These are phyloP conservation scores for Saccharomycopsis fermentans DNA, from an alignment of 805 yeast genomes.

Conservation along the genomic window DNA sequence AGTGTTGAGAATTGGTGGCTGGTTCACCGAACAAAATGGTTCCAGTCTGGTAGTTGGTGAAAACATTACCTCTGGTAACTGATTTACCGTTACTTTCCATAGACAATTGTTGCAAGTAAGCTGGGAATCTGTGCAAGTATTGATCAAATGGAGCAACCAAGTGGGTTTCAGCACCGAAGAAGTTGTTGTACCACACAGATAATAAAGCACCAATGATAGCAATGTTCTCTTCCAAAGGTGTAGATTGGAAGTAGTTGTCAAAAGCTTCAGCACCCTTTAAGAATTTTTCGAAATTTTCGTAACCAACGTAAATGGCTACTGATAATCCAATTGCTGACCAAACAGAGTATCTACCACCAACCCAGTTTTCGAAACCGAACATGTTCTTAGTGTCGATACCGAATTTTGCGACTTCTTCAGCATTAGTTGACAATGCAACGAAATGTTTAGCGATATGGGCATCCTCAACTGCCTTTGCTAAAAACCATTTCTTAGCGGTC, in stretches of 20 bases:
- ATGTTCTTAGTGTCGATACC: slow-evolving; percentile 97
- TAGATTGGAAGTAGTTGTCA: slow-evolving; percentile 76
- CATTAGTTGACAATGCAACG: slow-evolving; percentile 93
- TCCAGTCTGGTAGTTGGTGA: slow-evolving; percentile 93
- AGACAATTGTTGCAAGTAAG: slow-evolving; percentile 94
- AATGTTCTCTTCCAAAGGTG: slow-evolving; percentile 85
- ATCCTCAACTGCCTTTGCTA: slow-evolving; percentile 54
- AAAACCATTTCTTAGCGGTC: slow-evolving; percentile 92
- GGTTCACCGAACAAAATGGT: slow-evolving; percentile 96
- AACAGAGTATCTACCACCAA: slow-evolving; percentile 99
- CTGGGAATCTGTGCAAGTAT: slow-evolving; percentile 98
- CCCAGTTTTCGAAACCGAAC: slow-evolving; percentile 99
- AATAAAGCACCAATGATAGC: slow-evolving; percentile 90
- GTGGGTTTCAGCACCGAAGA: slow-evolving; percentile 96
- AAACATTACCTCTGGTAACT: slow-evolving; percentile 84
- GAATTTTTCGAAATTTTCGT: slow-evolving; percentile 84
- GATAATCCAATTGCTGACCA: slow-evolving; percentile 99
- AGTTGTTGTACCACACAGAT: slow-evolving; percentile 97
- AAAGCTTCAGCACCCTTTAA: slow-evolving; percentile 96
- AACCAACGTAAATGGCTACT: slow-evolving; percentile 91
- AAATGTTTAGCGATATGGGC: slow-evolving; percentile 90
- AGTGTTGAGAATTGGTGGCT: slow-evolving; percentile 97
- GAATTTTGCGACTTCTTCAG: slow-evolving; percentile 79
- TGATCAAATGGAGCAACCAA: slow-evolving; percentile 98
- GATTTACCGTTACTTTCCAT: slow-evolving; percentile 99